Evolutionary conservation across 768 basidiomycete species (phyloP).

Genomic region (Gymnopilus junonius): DNA sequence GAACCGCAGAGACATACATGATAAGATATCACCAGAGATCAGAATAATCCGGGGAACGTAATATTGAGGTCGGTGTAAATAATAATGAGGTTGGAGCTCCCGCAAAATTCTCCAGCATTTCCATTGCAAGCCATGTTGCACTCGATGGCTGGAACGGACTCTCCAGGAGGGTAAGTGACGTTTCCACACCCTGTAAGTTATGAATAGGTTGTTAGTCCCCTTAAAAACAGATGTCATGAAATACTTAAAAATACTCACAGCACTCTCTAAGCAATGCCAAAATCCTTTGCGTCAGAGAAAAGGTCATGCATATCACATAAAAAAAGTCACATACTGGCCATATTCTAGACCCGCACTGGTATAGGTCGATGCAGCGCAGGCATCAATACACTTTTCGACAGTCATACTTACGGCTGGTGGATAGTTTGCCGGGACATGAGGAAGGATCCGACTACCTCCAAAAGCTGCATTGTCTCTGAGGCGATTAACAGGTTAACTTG

Average conservation of each 20-base stretch:
- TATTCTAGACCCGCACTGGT: constrained; percentile 15
- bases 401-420: constrained; percentile 17
- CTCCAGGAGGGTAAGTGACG: constrained; percentile 8
- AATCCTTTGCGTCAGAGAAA: background rate
- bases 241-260: background rate
- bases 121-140: constrained; percentile 13
- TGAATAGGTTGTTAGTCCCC: background rate
- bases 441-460: constrained; percentile 8
- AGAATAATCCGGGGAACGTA: background rate
- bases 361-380: constrained; percentile 11
- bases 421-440: constrained; percentile 1
- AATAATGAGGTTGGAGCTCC: constrained; percentile 5
- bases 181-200: constrained; percentile 8
- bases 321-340: constrained; percentile 7
- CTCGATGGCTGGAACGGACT: constrained; percentile 4
- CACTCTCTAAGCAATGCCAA: background rate
- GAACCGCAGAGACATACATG: background rate
- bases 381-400: constrained; percentile 16
- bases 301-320: too few species aligned
- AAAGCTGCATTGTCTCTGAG: constrained; percentile 1
- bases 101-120: constrained; percentile 11
- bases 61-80: constrained; percentile 10
- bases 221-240: background rate
- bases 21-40: background rate
- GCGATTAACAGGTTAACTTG: too few species aligned